phyloP scores from a whole-genome alignment of 768 basidiomycete genomes.

The Coprinopsis cinerea region DNA sequence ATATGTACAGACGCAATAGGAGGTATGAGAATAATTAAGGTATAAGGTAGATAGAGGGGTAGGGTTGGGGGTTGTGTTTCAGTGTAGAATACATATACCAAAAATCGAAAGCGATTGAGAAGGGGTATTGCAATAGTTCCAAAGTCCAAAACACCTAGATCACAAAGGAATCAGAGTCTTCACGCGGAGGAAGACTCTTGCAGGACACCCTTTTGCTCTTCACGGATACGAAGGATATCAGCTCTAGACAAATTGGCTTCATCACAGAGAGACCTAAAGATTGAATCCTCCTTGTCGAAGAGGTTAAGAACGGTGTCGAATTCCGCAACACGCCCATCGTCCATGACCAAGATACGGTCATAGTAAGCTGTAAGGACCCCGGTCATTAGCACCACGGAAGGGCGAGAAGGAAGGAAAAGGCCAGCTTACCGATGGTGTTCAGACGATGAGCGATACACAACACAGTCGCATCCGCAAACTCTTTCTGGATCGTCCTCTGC shows the following conservation, averaged over 20 bases:
- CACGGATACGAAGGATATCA: slow-evolving; percentile 50
- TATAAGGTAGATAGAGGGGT: no score
- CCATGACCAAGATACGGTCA: slow-evolving; percentile 70
- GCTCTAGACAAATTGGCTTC: slow-evolving; percentile 51
- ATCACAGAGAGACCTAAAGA: slow-evolving; percentile 66
- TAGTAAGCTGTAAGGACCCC: slow-evolving; percentile 63
- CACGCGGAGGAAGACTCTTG: no score
- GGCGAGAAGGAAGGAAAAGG: neutral
- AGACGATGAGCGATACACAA: slow-evolving; percentile 54
- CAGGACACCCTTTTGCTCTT: slow-evolving; percentile 28
- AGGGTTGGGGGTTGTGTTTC: no score
- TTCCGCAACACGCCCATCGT: slow-evolving; percentile 60
- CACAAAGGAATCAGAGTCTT: no score
- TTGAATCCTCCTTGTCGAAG: slow-evolving; percentile 53
- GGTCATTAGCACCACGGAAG: no score
- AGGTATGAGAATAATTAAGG: no score
- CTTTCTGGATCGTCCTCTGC: slow-evolving; percentile 57
- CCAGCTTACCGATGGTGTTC: slow-evolving; percentile 44
- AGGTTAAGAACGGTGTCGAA: slow-evolving; percentile 69
- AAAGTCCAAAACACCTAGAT: no score
- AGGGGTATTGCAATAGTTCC: no score
- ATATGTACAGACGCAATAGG: no score
- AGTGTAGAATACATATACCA: no score
- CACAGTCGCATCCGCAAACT: slow-evolving; percentile 49
- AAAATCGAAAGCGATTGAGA: no score